Evolutionary conservation across 768 basidiomycete genomes (phyloP).

Genomic region (Hygrophorus pudorinus): DNA sequence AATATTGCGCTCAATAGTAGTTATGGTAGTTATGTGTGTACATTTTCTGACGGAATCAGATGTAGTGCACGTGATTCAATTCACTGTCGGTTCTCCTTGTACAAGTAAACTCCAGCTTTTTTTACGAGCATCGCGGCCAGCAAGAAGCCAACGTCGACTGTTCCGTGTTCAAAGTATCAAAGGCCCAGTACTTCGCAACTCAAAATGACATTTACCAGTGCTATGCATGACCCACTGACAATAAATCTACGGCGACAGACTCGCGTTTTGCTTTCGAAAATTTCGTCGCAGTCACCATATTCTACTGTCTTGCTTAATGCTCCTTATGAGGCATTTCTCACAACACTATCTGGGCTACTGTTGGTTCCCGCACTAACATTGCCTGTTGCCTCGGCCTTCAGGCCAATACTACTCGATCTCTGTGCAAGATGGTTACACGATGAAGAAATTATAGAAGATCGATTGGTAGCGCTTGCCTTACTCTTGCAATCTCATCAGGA

Average conservation of each 20-base stretch:
- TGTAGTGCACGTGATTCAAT: too few species aligned
- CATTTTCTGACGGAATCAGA: too few species aligned
- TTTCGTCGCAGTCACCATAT: slow-evolving; percentile 34
- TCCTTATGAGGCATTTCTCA: slow-evolving; percentile 34
- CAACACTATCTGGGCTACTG: slow-evolving; percentile 49
- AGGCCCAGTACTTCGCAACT: too few species aligned
- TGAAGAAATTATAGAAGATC: slow-evolving; percentile 35
- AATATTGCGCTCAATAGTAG: too few species aligned
- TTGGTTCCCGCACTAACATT: slow-evolving; percentile 52
- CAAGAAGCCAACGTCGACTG: background rate
- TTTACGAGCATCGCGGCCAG: background rate
- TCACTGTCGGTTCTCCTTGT: too few species aligned
- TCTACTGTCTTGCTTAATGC: slow-evolving; percentile 26
- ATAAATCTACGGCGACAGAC: slow-evolving; percentile 52
- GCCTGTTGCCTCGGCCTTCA: slow-evolving; percentile 52
- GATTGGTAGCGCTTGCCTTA: slow-evolving; percentile 49
- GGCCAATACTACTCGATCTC: slow-evolving; percentile 72
- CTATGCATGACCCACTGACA: slow-evolving; percentile 45
- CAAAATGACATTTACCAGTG: slow-evolving; percentile 10
- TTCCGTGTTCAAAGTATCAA: background rate
- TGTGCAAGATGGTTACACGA: slow-evolving; percentile 74
- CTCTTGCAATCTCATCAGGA: slow-evolving; percentile 63
- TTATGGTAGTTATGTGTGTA: too few species aligned
- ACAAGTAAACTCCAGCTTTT: too few species aligned
- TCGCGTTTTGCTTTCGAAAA: slow-evolving; percentile 29